Base-by-base conservation (phyloP, 1,284 basidiomycete genomes). In the Microbotryum scabiosae region DNA sequence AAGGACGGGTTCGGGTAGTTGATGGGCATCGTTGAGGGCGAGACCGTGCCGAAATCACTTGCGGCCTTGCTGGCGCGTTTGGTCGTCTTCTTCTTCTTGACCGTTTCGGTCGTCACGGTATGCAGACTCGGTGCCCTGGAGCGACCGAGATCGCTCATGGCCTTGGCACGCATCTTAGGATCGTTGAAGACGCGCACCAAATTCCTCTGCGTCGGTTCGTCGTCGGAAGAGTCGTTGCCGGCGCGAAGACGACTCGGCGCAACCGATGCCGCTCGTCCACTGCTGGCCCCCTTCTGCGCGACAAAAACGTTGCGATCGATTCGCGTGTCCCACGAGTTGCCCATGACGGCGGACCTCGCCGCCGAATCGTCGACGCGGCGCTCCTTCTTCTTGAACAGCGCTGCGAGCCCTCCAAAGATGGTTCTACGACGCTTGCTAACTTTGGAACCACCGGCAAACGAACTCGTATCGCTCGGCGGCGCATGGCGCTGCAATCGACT, bases 321-420 rank as follows among this genome's bases (percentile, higher is more conserved):
- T 21, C 23, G 52, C 51, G 41, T 50, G 41, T 20, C 50, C 49
- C 46, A 50, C 36, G 36, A 41, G 16, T 41, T 41, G 36, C 36
- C 36, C 36, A 41, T 41, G 36, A 41, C 36, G 36, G 36, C 14
- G 36, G 36, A 10, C 14, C 32, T n/a, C 57, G 20, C 53, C 43
- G 36, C 52, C 51, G 55, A 51, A 43, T 60, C 60, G 7, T 67
- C 59, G 9, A 61, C 59, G 47, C 64, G 55, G 51, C 53, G 50
- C n/a, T 61, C 59, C 30, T 60, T 60, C 21, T 64, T 55, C 36
- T 63, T 58, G 58, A 70, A 70, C 23, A 70, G 49, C n/a, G 49
- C 56, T n/a, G 62, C 62, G 20, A 70, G 46, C 9, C 62, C 66
- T 10, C 69, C 69, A n/a, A 70, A 64, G 63, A 70, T 65, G 28